Evolutionary conservation across 495 filamentous ascomycete species (phyloP).

Genomic region (Neurospora sublineolata): DNA sequence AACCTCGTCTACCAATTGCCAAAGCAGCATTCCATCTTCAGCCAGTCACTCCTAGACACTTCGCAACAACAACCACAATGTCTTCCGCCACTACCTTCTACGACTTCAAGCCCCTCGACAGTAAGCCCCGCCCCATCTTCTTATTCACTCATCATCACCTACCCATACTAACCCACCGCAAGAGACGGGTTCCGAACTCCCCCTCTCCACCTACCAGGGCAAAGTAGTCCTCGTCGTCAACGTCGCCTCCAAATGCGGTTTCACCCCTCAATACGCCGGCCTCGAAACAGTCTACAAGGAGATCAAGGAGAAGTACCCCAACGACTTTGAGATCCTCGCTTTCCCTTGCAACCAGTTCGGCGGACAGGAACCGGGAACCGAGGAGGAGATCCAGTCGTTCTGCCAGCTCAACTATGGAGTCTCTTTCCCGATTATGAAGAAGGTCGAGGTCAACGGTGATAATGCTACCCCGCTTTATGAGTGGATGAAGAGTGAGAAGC

Average conservation of each 20-base stretch:
- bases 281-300: slow-evolving; percentile 86
- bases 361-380: slow-evolving; percentile 73
- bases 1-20: background rate
- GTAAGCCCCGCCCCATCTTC: slow-evolving; percentile 35
- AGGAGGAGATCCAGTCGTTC: slow-evolving; percentile 86
- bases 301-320: slow-evolving; percentile 52
- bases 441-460: slow-evolving; percentile 86
- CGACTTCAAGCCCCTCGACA: slow-evolving; percentile 79
- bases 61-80: slow-evolving; percentile 48
- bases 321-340: slow-evolving; percentile 76
- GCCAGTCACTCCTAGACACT: slow-evolving; percentile 1
- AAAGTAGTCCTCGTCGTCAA: slow-evolving; percentile 96
- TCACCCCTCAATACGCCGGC: slow-evolving; percentile 89
- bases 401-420: slow-evolving; percentile 95
- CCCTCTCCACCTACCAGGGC: slow-evolving; percentile 58
- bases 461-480: slow-evolving; percentile 69
- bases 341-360: slow-evolving; percentile 99
- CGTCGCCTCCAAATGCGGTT: slow-evolving; percentile 98
- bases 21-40: background rate
- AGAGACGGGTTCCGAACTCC: slow-evolving; percentile 67
- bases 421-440: slow-evolving; percentile 80
- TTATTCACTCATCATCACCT: background rate
- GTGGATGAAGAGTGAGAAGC: slow-evolving; percentile 79
- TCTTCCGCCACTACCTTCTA: slow-evolving; percentile 80
- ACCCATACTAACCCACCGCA: slow-evolving; percentile 6